A percentile compares a stretch with the other conserved stretches of the same genome.
These are phyloP conservation scores for Hyaloscypha finlandica DNA, from an alignment of 495 filamentous ascomycete species.

Conservation along the genomic window DNA sequence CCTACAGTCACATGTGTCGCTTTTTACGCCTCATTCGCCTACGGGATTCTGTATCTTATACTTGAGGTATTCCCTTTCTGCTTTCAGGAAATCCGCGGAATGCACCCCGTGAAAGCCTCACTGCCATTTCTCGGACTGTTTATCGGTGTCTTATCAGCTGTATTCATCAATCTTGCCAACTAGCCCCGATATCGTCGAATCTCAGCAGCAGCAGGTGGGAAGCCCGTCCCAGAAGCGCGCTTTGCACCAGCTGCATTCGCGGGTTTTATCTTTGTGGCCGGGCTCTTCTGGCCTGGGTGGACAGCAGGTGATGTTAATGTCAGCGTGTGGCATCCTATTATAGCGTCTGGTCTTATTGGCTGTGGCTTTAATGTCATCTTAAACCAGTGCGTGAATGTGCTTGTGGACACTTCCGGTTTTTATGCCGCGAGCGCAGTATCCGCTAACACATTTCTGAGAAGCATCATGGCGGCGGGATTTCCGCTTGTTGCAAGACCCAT, in stretches of 20 bases:
- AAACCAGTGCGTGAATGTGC: slow-evolving; percentile 49
- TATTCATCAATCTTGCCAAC: slow-evolving; percentile 54
- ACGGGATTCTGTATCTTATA: slow-evolving; percentile 57
- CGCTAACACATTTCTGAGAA: slow-evolving; percentile 81
- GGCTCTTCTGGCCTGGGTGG: slow-evolving; percentile 44
- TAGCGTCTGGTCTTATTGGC: slow-evolving; percentile 46
- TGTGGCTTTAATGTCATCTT: slow-evolving; percentile 23
- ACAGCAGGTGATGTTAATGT: slow-evolving; percentile 35
- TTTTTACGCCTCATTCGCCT: slow-evolving; percentile 57
- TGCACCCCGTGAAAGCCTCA: slow-evolving; percentile 56
- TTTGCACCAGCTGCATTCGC: slow-evolving; percentile 65
- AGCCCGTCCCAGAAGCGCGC: slow-evolving; percentile 56
- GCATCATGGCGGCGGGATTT: slow-evolving; percentile 65
- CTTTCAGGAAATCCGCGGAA: slow-evolving; percentile 58
- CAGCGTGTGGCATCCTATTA: slow-evolving; percentile 15
- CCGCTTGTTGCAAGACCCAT: slow-evolving; percentile 51
- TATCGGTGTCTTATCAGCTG: slow-evolving; percentile 55
- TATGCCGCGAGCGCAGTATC: slow-evolving; percentile 88
- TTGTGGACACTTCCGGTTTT: slow-evolving; percentile 84
- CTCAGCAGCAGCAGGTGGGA: slow-evolving; percentile 43
- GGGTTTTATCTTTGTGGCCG: slow-evolving; percentile 56
- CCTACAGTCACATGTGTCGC: slow-evolving; percentile 67
- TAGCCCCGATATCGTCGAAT: slow-evolving; percentile 61
- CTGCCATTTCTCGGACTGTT: slow-evolving; percentile 60
- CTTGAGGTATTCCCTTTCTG: slow-evolving; percentile 62